Evolutionary conservation across 2,329 filamentous ascomycete species (phyloP), one percentile per base, ranked within the genome.

Genomic region (Chrysoporthe austroafricana): DNA sequence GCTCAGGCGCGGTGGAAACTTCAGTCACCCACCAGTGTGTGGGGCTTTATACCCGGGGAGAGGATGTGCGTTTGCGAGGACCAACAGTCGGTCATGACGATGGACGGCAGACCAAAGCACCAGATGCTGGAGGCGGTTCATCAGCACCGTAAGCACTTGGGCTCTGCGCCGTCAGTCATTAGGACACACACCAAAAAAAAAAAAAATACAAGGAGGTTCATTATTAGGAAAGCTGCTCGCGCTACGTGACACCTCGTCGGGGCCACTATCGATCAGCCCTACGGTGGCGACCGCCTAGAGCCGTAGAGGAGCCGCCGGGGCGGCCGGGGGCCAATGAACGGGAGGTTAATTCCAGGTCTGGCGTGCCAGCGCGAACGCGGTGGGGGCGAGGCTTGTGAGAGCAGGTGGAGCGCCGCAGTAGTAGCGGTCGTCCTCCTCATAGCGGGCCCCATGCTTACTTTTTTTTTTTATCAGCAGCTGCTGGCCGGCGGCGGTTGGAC

Each of bases 21-120:
- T 39, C 34, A 63, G 63, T 63, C 63, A 69, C 57, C 36, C 66
- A 26, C 26, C 26, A 26, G 26, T 26, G 26, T 26, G 63, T 56
- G 59, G 60, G 63, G 58, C 60, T 61, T 57, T 54, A 69, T 61
- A 66, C 60, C 67, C 67, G 54, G 26, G 26, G 26, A 2, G 26
- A 56, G 32, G 48, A 26, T 21, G 44, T 54, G 50, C 52, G 48
- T 43, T 62, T 36, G 59, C 39, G 52, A 57, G 59, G 60, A 57
- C 57, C 34, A 59, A 63, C 62, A 26, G 14, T 50, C 59, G 54
- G 60, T 58, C 50, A 56, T 26, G 54, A 63, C 57, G 50, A 56
- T n/a, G 67, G 54, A 63, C 34, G 32, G 46, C 46, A 57, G n/a
- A 56, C 46, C 42, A 60, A 60, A 61, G 39, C 26, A 26, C 39